phyloP scores from a whole-genome alignment of 2,329 filamentous ascomycete species.

The Fusarium sororula region DNA sequence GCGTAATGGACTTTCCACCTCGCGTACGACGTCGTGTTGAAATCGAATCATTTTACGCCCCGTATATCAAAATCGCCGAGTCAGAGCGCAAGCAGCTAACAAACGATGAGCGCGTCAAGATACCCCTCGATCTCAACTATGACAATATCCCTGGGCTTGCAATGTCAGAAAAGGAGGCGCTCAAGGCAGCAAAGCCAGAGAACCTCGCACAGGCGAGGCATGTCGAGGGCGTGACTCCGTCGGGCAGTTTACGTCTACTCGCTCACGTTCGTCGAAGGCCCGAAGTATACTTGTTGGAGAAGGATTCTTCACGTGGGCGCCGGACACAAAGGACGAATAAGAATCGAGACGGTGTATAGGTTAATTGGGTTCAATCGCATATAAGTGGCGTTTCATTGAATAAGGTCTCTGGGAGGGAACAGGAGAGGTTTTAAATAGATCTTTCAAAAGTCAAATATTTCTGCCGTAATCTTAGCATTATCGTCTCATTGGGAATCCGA shows the following conservation, averaged over 20 bases:
- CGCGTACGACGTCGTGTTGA: constrained; percentile 74
- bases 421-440: neutral
- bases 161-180: constrained; percentile 77
- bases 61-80: constrained; percentile 81
- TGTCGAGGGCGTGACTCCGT: constrained; percentile 80
- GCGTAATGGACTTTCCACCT: constrained; percentile 61
- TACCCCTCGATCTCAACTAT: constrained; percentile 84
- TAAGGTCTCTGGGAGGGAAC: neutral
- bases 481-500: neutral
- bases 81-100: constrained; percentile 72
- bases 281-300: neutral
- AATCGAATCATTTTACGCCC: constrained; percentile 87
- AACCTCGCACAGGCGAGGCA: constrained; percentile 88
- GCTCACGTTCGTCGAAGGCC: constrained; percentile 62
- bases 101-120: constrained; percentile 77
- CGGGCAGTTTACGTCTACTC: constrained; percentile 68
- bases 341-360: neutral
- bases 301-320: neutral
- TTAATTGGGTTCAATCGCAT: constrained; percentile 3
- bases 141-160: constrained; percentile 76
- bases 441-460: neutral
- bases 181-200: constrained; percentile 78
- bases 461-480: neutral
- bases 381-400: constrained; percentile 7
- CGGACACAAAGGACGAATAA: neutral